Base-by-base conservation (phyloP, 306 rosid genomes). In the Sesbania bispinosa region DNA sequence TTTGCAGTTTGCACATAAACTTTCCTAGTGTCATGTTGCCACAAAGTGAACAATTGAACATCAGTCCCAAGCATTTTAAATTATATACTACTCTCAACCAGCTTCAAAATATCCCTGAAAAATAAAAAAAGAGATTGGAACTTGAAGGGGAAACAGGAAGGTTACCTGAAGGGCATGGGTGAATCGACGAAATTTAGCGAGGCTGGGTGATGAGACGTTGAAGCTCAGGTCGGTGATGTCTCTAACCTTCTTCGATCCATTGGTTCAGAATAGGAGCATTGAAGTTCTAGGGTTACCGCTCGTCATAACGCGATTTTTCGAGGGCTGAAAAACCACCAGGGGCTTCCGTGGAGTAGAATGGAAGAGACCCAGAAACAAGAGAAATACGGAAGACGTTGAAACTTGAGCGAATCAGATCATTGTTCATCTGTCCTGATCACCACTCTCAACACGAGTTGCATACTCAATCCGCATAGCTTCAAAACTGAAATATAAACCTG, bases 131-230 rank as follows among this genome's bases (percentile, higher is more conserved):
- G 52, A 69, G 19, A 24, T 51, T 39, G 47, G 29, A 74, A 29
- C 10, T 38, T 21, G 23, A 51, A 50, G n/a, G 9, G 7, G 0
- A 24, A 15, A 26, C 2, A 54, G 18, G 5, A 11, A 53, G 11
- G 3, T 14, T 10, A 65, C 71, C 88, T 88, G 87, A 30, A 91
- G 91, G 74, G 97, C 97, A 20, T 88, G 97, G 1, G 39, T 13
- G 82, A 30, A 82, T 36, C 92, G 96, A 54, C 84, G 86, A 24
- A 0, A 35, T 36, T 16, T 23, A 66, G 86, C 43, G 57, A 91
- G 93, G 66, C 65, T n/a, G 77, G 21, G 4, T 55, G 83, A 87
- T 21, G 54, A 82, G 46, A 33, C 30, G 20, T 4, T 68, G 46
- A 27, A 91, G 79, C 4, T 80, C 78, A 21, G 60, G 39, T 35